Evolutionary conservation across 768 basidiomycete genomes (phyloP).

Genomic region (Porpolomopsis calyptriformis): DNA sequence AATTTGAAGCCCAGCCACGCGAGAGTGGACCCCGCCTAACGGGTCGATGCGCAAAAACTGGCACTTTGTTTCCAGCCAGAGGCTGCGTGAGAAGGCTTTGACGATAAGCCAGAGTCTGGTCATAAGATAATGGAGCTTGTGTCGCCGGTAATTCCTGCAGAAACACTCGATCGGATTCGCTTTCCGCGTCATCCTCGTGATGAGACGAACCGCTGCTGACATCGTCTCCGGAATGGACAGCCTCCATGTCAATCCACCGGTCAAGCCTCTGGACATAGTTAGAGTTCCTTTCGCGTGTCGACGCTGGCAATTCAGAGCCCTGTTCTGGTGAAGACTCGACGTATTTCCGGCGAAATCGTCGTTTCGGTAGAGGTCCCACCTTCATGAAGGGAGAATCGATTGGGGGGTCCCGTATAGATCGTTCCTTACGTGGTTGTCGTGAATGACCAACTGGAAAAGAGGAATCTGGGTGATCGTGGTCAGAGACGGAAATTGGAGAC

Average conservation of each 20-base stretch:
- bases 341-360: conserved; percentile 27
- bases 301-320: conserved; percentile 12
- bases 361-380: conserved; percentile 25
- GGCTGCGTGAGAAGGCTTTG: conserved; percentile 66
- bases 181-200: conserved; percentile 45
- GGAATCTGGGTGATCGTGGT: conserved; percentile 21
- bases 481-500: conserved; percentile 2
- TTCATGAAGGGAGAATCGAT: conserved; percentile 23
- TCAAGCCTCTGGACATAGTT: conserved; percentile 18
- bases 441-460: conserved; percentile 40
- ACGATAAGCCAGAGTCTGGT: conserved; percentile 61
- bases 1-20: conserved; percentile 21
- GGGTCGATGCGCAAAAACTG: conserved; percentile 46
- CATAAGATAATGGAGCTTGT: conserved; percentile 60
- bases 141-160: conserved; percentile 53
- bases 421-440: conserved; percentile 21
- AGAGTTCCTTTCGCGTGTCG: conserved; percentile 9
- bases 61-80: conserved; percentile 31
- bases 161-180: conserved; percentile 61
- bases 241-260: conserved; percentile 55
- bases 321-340: conserved; percentile 19
- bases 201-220: conserved; percentile 51
- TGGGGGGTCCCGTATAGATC: conserved; percentile 10
- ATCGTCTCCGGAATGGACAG: conserved; percentile 75
- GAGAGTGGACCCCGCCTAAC: conserved; percentile 35